A percentile compares a stretch with the other conserved stretches of the same genome.
Evolutionary conservation across 768 basidiomycete genomes (phyloP).

Genomic region (Tulasnella sp.): DNA sequence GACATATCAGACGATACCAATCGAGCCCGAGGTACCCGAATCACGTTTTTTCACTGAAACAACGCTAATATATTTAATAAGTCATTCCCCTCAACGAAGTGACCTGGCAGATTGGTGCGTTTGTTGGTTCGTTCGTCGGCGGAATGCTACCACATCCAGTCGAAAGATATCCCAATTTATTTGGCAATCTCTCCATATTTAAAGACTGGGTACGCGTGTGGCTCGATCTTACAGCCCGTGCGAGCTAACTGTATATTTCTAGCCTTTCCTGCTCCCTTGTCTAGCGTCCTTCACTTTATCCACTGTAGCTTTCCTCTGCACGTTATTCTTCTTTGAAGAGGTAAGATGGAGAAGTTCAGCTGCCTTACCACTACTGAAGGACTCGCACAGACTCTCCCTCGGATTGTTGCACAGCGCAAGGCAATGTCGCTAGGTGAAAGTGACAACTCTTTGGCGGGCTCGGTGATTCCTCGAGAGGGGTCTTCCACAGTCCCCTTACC

Average conservation of each 20-base stretch:
- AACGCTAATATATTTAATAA: background rate
- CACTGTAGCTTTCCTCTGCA: slow-evolving; percentile 7
- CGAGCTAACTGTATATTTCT: slow-evolving; percentile 1
- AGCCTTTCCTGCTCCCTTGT: slow-evolving; percentile 21
- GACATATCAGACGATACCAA: slow-evolving; percentile 57
- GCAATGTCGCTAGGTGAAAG: background rate
- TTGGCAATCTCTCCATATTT: slow-evolving; percentile 34
- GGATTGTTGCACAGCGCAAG: background rate
- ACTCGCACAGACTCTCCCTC: background rate
- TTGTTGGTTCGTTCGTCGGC: slow-evolving; percentile 30
- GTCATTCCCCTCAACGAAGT: background rate
- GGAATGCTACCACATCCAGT: slow-evolving; percentile 50
- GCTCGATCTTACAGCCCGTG: background rate
- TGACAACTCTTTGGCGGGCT: background rate
- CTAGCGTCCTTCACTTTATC: slow-evolving; percentile 15
- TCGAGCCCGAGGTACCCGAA: slow-evolving; percentile 31
- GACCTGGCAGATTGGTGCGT: slow-evolving; percentile 1
- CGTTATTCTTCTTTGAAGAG: slow-evolving; percentile 15
- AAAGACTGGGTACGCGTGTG: slow-evolving; percentile 9
- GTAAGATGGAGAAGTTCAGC: background rate
- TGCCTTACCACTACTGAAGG: background rate
- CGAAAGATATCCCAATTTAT: slow-evolving; percentile 35
- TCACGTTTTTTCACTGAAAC: background rate
- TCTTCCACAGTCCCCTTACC: background rate
- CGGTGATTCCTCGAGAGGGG: background rate